Percentiles rank a stretch among this genome's conserved stretches.
These are phyloP conservation scores for Escovopsis sp. DNA, from an alignment of 2,329 filamentous ascomycete genomes.

Conservation along the genomic window DNA sequence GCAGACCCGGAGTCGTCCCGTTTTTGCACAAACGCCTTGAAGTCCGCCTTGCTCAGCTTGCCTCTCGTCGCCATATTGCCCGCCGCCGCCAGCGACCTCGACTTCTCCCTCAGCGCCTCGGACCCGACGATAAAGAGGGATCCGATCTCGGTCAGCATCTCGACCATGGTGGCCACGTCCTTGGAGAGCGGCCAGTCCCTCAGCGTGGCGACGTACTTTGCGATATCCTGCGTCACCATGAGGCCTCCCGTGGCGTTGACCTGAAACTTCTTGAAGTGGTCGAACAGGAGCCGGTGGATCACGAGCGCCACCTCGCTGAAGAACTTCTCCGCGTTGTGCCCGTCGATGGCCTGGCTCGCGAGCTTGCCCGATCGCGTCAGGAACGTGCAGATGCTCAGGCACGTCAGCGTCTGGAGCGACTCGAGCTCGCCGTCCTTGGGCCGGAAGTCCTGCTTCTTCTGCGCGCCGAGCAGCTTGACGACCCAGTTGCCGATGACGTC, in stretches of 20 bases:
- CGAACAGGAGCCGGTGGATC: slow-evolving; percentile 64
- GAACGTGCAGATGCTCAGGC: slow-evolving; percentile 68
- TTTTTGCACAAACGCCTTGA: slow-evolving; percentile 72
- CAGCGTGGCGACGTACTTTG: slow-evolving; percentile 77
- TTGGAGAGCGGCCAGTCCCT: slow-evolving; percentile 65
- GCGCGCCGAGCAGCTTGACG: slow-evolving; percentile 52
- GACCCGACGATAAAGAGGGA: slow-evolving; percentile 89
- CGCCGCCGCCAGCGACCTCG: slow-evolving; percentile 39
- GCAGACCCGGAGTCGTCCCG: slow-evolving; percentile 71
- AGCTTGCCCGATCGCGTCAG: slow-evolving; percentile 51
- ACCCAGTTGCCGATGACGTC: slow-evolving; percentile 66
- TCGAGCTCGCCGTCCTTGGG: slow-evolving; percentile 73
- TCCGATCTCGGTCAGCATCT: slow-evolving; percentile 83
- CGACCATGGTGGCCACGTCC: slow-evolving; percentile 54
- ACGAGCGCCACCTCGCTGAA: slow-evolving; percentile 71
- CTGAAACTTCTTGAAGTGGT: slow-evolving; percentile 88
- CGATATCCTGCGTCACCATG: slow-evolving; percentile 92
- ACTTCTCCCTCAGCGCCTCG: slow-evolving; percentile 59
- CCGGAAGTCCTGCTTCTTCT: slow-evolving; percentile 81
- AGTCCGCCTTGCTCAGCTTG: slow-evolving; percentile 50
- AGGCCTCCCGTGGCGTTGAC: slow-evolving; percentile 88
- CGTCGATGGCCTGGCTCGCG: slow-evolving; percentile 57
- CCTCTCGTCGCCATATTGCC: slow-evolving; percentile 29
- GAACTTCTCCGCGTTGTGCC: slow-evolving; percentile 70
- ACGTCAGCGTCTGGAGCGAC: slow-evolving; percentile 74